phyloP scores from a whole-genome alignment of 1,139 yeast genomes.

The Taphrina flavorubra region DNA sequence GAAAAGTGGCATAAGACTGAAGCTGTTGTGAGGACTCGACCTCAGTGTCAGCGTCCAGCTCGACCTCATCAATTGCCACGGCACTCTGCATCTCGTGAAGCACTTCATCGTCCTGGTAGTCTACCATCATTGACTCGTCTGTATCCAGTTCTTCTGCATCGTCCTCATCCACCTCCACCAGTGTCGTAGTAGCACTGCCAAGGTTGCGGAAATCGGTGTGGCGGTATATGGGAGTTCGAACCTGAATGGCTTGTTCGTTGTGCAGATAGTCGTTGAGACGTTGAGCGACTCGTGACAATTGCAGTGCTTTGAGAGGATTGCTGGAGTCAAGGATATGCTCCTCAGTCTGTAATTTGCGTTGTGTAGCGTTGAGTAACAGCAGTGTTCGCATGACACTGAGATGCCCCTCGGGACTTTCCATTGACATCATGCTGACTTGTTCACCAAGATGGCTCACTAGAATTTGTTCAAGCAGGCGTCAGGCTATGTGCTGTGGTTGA shows the following conservation, averaged over 20 bases:
- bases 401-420: background rate
- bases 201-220: conserved; percentile 11
- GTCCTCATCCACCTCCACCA: conserved; percentile 6
- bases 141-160: background rate
- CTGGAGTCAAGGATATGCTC: conserved; percentile 33
- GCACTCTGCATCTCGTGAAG: conserved; percentile 1
- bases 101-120: background rate
- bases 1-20: background rate
- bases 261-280: conserved; percentile 28
- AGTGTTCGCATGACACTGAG: conserved; percentile 28
- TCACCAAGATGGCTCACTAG: background rate
- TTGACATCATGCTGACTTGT: background rate
- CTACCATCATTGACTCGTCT: background rate
- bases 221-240: background rate
- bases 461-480: no score
- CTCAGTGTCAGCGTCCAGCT: background rate
- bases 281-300: conserved; percentile 19
- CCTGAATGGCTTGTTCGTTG: conserved; percentile 14
- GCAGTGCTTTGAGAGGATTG: conserved; percentile 32
- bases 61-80: conserved; percentile 9
- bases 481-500: no score
- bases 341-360: conserved; percentile 24
- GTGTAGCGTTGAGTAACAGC: conserved; percentile 32
- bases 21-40: background rate
- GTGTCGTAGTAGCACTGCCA: background rate